These are phyloP conservation scores for Aspergillus egyptiacus DNA, from an alignment of 495 filamentous ascomycete genomes.

Conservation along the genomic window DNA sequence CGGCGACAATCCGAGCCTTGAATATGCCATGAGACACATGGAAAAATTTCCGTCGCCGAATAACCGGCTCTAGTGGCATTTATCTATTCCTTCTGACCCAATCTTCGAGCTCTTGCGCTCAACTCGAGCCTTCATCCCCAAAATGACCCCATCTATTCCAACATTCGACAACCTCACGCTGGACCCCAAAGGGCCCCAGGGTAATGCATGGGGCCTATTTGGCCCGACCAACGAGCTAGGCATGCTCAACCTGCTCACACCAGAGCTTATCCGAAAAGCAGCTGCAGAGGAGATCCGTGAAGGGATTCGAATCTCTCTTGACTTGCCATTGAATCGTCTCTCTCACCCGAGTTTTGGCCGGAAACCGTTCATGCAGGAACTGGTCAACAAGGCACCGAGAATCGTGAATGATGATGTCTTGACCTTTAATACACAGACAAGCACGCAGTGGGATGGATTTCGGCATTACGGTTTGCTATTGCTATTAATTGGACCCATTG, in stretches of 20 bases:
- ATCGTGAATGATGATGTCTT: conserved; percentile 54
- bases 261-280: conserved; percentile 38
- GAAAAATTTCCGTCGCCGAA: conserved; percentile 11
- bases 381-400: conserved; percentile 34
- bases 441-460: conserved; percentile 54
- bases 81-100: not conserved
- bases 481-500: not conserved
- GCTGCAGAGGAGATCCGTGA: conserved; percentile 44
- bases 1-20: conserved; percentile 1
- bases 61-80: not conserved
- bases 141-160: conserved; percentile 19
- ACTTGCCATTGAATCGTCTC: conserved; percentile 32
- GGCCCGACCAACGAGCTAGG: conserved; percentile 42
- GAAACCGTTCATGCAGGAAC: conserved; percentile 25
- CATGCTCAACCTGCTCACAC: conserved; percentile 47
- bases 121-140: not conserved
- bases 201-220: conserved; percentile 49
- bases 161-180: conserved; percentile 43
- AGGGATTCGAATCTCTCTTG: conserved; percentile 41
- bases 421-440: conserved; percentile 56
- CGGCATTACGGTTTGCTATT: conserved; percentile 39
- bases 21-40: not conserved
- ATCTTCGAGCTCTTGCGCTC: not conserved
- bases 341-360: conserved; percentile 27
- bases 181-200: conserved; percentile 36